phyloP scores from a whole-genome alignment of 331 rosid species.

The Cucumis variabilis region DNA sequence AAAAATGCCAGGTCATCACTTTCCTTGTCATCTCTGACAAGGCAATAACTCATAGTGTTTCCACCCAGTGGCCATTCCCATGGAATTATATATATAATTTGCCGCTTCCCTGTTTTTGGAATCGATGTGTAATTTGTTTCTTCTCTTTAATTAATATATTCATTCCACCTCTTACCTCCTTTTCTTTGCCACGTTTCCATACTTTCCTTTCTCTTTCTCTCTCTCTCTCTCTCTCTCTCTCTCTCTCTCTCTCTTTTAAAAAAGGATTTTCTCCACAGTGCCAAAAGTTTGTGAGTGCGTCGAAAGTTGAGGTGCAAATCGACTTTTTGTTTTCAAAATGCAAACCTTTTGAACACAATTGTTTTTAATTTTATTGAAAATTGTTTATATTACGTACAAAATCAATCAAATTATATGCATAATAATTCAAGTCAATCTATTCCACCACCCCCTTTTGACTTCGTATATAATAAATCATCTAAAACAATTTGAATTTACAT shows the following conservation, averaged over 20 bases:
- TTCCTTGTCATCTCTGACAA: slow-evolving; percentile 21
- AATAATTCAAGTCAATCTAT: too few species aligned
- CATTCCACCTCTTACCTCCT: not conserved
- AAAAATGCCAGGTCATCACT: slow-evolving; percentile 10
- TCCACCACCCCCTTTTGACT: too few species aligned
- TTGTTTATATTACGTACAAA: too few species aligned
- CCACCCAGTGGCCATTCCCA: not conserved
- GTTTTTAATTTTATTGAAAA: too few species aligned
- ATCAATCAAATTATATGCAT: too few species aligned
- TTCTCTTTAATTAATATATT: not conserved
- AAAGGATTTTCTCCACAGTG: too few species aligned
- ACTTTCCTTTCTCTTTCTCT: not conserved
- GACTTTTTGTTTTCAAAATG: not conserved
- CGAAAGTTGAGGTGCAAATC: not conserved
- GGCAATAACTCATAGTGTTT: not conserved
- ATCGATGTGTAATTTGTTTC: not conserved
- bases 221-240: too few species aligned
- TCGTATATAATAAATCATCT: too few species aligned
- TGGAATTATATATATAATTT: not conserved
- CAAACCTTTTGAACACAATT: too few species aligned
- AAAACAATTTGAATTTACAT: too few species aligned
- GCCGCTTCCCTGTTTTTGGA: not conserved
- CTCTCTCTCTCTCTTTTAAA: too few species aligned
- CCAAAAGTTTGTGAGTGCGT: not conserved
- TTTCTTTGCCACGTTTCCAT: not conserved